Percentiles rank a stretch among this genome's conserved stretches.
phyloP scores from a whole-genome alignment of 257 asterid genomes.

The Nicotiana paniculata region DNA sequence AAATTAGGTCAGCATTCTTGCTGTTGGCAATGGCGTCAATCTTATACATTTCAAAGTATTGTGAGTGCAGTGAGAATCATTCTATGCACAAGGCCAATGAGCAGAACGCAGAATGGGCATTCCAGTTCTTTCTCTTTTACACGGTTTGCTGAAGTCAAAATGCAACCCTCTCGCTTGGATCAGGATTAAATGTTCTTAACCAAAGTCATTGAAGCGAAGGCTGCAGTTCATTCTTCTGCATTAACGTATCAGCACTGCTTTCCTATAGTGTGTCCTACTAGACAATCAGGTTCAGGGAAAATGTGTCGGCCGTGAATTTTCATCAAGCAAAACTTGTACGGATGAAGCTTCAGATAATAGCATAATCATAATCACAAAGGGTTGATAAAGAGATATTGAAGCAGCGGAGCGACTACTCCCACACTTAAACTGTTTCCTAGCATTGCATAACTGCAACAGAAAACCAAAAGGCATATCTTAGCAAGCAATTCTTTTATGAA shows the following conservation, averaged over 20 bases:
- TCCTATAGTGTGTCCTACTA: background rate
- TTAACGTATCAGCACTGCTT: background rate
- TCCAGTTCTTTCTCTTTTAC: background rate
- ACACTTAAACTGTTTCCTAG: conserved; percentile 85
- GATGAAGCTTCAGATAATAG: background rate
- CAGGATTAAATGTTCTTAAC: background rate
- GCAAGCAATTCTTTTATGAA: background rate
- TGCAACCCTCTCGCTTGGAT: background rate
- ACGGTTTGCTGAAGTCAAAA: background rate
- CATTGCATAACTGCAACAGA: conserved; percentile 68
- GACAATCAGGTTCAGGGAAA: background rate
- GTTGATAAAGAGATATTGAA: conserved; percentile 43
- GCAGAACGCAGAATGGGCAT: background rate
- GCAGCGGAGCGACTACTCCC: conserved; percentile 72
- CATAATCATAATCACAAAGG: conserved; percentile 6
- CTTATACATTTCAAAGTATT: background rate
- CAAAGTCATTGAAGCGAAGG: background rate
- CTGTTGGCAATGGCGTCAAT: background rate
- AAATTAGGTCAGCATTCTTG: background rate
- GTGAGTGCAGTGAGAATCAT: background rate
- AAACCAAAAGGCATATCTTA: background rate
- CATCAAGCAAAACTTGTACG: background rate
- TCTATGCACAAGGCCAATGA: background rate
- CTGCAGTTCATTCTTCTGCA: background rate
- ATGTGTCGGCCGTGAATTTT: background rate